Base-by-base conservation (phyloP, 495 filamentous ascomycete genomes). In the Tuber melanosporum region DNA sequence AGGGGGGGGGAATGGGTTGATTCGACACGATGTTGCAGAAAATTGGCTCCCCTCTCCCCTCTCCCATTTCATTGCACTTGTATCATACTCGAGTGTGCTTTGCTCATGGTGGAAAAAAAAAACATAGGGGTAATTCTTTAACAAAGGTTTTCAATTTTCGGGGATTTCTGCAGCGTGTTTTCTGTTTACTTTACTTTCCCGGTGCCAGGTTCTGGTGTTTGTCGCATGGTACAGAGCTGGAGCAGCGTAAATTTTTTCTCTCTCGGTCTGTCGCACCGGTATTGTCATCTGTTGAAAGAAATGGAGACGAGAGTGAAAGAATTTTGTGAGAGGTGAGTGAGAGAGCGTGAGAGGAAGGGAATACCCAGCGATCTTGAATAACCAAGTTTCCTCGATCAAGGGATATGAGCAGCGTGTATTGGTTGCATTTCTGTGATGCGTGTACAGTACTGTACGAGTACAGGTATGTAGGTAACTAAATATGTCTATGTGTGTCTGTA, bases 401-500 rank as follows among this genome's bases (percentile, higher is more conserved):
- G 57, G 57, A 8, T 5, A 66, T 66, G 26, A 36, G 57, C 57
- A 4, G 57, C 57, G 26, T 66, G 57, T 26, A 57, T 26, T 57
- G 8, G 47, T 52, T 52, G 20, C 19, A 52, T 52, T n/a, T 52
- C 47, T 52, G 6, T n/a, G 14, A 19, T 22, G 19, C 17, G 47
- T 7, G 47, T 49, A 49, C 6, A 8, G 47, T 49, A 49, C 47
- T 20, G 47, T 26, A n/a, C n/a, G n/a, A n/a, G n/a, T n/a, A 26
- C 57, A 32, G 32, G 10, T 62, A 36, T 66, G 57, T 66, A 26
- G 57, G 57, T 26, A 66, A 66, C 57, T 36, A 66, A 66, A 36
- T 66, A 66, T 66, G 57, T 66, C 57, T 32, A 36, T 66, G 57
- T 15, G 47, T 66, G 57, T 66, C 52, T 26, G 57, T n/a, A n/a